Evolutionary conservation across 768 basidiomycete genomes (phyloP).

Genomic region (Leucosporidium scottii): DNA sequence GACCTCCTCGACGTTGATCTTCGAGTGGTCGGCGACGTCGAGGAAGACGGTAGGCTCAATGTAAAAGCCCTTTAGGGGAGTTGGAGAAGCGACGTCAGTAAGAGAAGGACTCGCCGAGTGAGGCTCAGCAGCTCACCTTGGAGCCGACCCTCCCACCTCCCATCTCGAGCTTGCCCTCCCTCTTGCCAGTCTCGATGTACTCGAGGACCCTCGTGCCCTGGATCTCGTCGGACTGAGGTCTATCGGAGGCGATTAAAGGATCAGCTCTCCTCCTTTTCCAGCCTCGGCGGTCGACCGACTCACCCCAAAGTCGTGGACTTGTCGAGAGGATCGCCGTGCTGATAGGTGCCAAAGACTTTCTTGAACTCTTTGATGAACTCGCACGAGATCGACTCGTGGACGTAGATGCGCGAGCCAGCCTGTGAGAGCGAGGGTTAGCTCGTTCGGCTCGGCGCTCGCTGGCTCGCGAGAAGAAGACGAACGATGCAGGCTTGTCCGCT

Average conservation of each 20-base stretch:
- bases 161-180: constrained; percentile 51
- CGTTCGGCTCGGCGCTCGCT: too few species aligned
- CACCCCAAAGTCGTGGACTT: constrained; percentile 8
- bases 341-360: constrained; percentile 62
- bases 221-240: constrained; percentile 62
- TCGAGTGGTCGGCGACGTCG: constrained; percentile 58
- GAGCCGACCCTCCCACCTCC: constrained; percentile 53
- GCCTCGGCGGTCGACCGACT: background rate
- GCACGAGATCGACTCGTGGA: constrained; percentile 57
- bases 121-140: constrained; percentile 30
- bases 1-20: constrained; percentile 52
- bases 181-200: constrained; percentile 65
- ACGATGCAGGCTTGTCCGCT: constrained; percentile 5
- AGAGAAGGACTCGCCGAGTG: background rate
- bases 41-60: constrained; percentile 70
- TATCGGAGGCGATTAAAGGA: constrained; percentile 50
- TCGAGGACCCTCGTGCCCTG: constrained; percentile 54
- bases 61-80: constrained; percentile 56
- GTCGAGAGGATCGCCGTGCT: constrained; percentile 37
- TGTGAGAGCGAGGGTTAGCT: too few species aligned
- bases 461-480: background rate
- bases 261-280: background rate
- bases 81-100: background rate
- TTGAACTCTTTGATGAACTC: constrained; percentile 56
- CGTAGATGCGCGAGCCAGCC: constrained; percentile 69